phyloP scores from a whole-genome alignment of 805 yeast genomes.

The Candida nemodendra region DNA sequence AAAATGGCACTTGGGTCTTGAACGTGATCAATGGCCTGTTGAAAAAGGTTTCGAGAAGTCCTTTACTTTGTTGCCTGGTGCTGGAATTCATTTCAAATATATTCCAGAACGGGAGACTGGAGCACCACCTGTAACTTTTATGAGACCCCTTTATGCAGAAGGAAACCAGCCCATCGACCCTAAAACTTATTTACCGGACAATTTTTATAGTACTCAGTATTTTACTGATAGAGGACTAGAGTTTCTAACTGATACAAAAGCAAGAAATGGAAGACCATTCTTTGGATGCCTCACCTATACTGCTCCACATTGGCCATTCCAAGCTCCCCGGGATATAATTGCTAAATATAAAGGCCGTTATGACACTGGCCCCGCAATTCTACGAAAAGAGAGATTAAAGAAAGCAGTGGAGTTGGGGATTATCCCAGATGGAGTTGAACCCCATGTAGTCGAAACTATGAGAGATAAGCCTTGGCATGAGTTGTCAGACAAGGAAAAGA shows the following conservation, averaged over 20 bases:
- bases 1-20: conserved; percentile 59
- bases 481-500: conserved; percentile 37
- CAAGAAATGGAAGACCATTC: conserved; percentile 47
- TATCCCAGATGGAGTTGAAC: conserved; percentile 41
- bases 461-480: conserved; percentile 45
- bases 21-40: conserved; percentile 47
- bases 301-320: conserved; percentile 69
- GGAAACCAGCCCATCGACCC: conserved; percentile 39
- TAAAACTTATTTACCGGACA: conserved; percentile 40
- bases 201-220: conserved; percentile 44
- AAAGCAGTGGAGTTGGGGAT: conserved; percentile 46
- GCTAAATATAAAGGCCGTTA: conserved; percentile 48
- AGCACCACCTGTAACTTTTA: conserved; percentile 28
- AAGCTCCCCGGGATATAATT: conserved; percentile 50
- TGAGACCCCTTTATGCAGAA: conserved; percentile 40
- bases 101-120: conserved; percentile 36
- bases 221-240: conserved; percentile 46
- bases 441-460: conserved; percentile 45
- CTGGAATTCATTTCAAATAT: conserved; percentile 55
- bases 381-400: conserved; percentile 39
- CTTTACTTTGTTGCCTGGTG: conserved; percentile 52
- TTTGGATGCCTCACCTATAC: conserved; percentile 56
- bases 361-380: conserved; percentile 47
- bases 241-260: conserved; percentile 28
- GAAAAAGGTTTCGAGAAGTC: conserved; percentile 50